phyloP scores from a whole-genome alignment of 2,329 filamentous ascomycete species.

The Diplodia intermedia region DNA sequence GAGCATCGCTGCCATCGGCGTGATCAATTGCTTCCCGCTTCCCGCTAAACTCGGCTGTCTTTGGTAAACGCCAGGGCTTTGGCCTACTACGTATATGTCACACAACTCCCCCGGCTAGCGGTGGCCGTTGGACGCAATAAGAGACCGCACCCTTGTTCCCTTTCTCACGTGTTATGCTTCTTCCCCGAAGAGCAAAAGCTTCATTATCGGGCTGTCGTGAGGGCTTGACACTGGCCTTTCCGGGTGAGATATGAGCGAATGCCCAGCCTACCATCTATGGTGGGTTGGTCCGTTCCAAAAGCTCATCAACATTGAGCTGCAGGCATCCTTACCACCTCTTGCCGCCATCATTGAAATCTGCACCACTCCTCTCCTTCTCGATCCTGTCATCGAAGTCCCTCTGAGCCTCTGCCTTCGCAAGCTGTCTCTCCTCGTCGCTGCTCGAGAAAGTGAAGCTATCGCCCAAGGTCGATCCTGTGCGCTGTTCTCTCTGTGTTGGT shows the following conservation, averaged over 20 bases:
- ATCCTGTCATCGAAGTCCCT: slow-evolving; percentile 58
- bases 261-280: neutral
- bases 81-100: neutral
- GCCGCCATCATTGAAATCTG: slow-evolving; percentile 47
- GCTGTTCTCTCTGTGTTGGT: slow-evolving; percentile 39
- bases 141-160: neutral
- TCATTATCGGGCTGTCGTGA: neutral
- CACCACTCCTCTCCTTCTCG: slow-evolving; percentile 57
- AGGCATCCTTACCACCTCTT: slow-evolving; percentile 41
- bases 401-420: slow-evolving; percentile 56
- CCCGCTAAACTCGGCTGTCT: neutral
- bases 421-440: slow-evolving; percentile 52
- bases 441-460: slow-evolving; percentile 56
- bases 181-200: neutral
- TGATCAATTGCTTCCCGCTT: neutral
- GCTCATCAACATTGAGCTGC: neutral
- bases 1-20: neutral
- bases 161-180: neutral
- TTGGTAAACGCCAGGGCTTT: neutral
- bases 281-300: neutral
- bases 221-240: neutral
- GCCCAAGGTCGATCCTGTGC: slow-evolving; percentile 44
- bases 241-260: neutral
- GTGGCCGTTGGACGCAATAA: neutral
- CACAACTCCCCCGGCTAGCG: neutral